Base-by-base conservation (phyloP, 805 yeast species). In the Sugiyamaella qingdaonensis region DNA sequence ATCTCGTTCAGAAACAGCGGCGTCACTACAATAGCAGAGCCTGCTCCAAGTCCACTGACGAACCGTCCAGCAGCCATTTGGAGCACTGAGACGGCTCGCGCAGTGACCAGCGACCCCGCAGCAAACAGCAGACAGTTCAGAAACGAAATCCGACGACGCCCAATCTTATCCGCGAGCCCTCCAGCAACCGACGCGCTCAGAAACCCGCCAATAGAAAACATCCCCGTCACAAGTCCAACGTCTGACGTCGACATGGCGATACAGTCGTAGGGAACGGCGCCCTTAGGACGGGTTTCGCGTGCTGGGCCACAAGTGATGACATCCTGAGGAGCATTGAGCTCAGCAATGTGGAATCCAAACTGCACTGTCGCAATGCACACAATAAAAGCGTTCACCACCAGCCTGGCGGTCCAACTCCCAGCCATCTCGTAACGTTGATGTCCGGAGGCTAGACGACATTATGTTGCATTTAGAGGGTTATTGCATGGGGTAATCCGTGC, bases 331-430 rank as follows among this genome's bases (percentile, higher is more conserved):
- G 97, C 95, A 70, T 92, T 92, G 66, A 92, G 76, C 67, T 91
- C 97, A 1, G 97, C 85, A 85, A 92, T 84, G 67, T 94, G 98
- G 67, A 87, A 89, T 1, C 99, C 99, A 68, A 85, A 94, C 68
- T 90, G 97, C 10, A 91, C 73, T 1, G 95, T 81, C 1, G 91
- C 90, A 21, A 89, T 64, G 59, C 95, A 86, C 4, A 84, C 81
- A 10, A 86, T 80, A 0, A 76, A 64, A 10, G 59, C 64, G 18
- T 57, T 54, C n/a, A 42, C 31, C 33, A 54, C 9, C 34, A 56
- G 33, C 13, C 32, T 42, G 7, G 35, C n/a, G 35, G 55, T 54
- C 32, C 43, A 39, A 24, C 29, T 24, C 7, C 29, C 29, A 24
- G 29, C 29, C 29, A 24, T 24, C 29, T 7, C 7, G 29, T 24